phyloP scores from a whole-genome alignment of 1,139 yeast species.

The Lodderomyces theae region DNA sequence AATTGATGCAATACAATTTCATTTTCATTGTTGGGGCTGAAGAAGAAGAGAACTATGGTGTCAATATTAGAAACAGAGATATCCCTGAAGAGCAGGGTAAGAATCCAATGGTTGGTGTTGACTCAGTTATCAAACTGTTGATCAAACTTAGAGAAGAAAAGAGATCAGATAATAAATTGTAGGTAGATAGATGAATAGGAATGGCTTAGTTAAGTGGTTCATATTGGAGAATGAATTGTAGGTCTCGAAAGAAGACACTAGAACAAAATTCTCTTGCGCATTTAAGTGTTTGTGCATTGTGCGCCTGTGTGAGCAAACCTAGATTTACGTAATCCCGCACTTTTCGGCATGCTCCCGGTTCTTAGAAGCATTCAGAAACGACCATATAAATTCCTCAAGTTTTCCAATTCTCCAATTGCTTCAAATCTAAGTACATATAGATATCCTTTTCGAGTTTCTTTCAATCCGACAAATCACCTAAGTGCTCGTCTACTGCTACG shows the following conservation, averaged over 20 bases:
- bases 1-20: constrained; percentile 87
- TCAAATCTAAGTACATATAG: too few relatives aligned
- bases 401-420: background rate
- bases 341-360: background rate
- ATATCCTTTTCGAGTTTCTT: too few relatives aligned
- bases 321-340: background rate
- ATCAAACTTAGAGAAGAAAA: constrained; percentile 59
- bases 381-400: background rate
- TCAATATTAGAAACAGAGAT: constrained; percentile 92
- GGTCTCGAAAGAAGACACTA: constrained; percentile 1
- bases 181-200: background rate
- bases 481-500: too few relatives aligned
- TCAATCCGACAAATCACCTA: too few relatives aligned
- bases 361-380: background rate
- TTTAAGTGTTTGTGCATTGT: background rate
- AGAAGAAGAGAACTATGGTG: constrained; percentile 74
- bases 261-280: background rate
- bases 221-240: too few relatives aligned
- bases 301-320: background rate
- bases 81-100: constrained; percentile 79
- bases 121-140: constrained; percentile 67
- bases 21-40: constrained; percentile 95
- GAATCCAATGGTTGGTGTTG: constrained; percentile 76
- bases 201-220: too few relatives aligned
- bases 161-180: constrained; percentile 64